Evolutionary conservation across 1,139 yeast genomes (phyloP), one percentile per base, ranked within the genome.

Genomic region (Nakaseomyces kungkrabaensis): DNA sequence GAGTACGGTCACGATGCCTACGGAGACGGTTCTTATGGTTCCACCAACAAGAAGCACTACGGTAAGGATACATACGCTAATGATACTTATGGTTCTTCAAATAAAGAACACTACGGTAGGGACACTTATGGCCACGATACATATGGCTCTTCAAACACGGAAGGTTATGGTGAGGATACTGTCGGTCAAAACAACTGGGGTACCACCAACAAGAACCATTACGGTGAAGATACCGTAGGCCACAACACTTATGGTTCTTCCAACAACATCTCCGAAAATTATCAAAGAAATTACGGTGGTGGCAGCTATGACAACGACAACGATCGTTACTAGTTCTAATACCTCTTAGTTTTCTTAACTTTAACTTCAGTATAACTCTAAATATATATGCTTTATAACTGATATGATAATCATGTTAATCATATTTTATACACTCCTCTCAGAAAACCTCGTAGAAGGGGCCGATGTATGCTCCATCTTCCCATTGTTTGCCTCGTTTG

Each of bases 81-180:
- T 36, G 59, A 60, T 45, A 58, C 66, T 32, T 64, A 62, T 50
- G 65, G 66, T 37, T 59, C 67, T 24, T 8, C 13, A 5, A 56
- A 59, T 40, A 52, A 54, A 36, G 49, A 51, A 11, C 49, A 48
- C 8, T 52, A 54, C 38, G 57, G 56, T 29, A 45, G 37, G 48
- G 61, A 59, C 49, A 57, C 66, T 10, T 58, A 57, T 38, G 52
- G 51, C 33, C 37, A 50, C 26, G 49, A 51, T 25, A 51, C 56
- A 25, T 57, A 56, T 43, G 60, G 59, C 10, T 52, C 53, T 25
- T 43, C 47, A 50, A 50, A 52, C 43, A 45, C 51, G 24, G 45
- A 44, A 31, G 32, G 46, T 17, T 51, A 51, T n/a, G 49, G 59
- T 50, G 61, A 63, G 58, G 43, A 45, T 25, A 49, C 34, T 47